These are phyloP conservation scores for Auricularia sp. DNA, from an alignment of 768 basidiomycete species.

Conservation along the genomic window DNA sequence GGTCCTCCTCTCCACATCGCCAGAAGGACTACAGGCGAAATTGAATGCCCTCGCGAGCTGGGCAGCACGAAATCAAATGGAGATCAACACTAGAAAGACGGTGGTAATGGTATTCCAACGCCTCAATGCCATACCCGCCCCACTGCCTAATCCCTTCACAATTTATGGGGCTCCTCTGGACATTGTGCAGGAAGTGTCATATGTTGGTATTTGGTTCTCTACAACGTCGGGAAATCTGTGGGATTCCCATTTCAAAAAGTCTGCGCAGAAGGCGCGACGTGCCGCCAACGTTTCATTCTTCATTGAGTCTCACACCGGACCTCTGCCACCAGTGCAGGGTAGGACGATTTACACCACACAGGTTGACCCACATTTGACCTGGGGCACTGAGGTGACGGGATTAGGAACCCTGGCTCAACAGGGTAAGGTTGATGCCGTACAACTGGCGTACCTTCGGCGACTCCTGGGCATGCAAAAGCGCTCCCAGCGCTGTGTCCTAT, in stretches of 20 bases:
- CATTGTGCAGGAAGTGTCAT: background rate
- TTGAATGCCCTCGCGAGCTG: too few species aligned
- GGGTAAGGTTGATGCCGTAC: background rate
- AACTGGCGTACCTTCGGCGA: background rate
- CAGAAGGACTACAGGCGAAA: slow-evolving; percentile 13
- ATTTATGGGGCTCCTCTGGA: background rate
- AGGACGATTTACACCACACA: background rate
- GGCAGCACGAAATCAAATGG: background rate
- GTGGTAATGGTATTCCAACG: background rate
- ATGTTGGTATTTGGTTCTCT: background rate
- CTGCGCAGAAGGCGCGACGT: background rate
- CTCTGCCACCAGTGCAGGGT: background rate
- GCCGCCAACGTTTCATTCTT: background rate
- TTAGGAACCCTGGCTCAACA: background rate
- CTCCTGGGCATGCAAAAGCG: background rate
- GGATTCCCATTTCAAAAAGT: background rate
- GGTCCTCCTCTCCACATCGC: slow-evolving; percentile 6
- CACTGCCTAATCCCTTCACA: background rate
- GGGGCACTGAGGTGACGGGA: background rate
- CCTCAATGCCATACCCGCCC: background rate
- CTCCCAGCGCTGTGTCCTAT: background rate
- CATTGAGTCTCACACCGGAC: background rate
- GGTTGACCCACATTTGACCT: background rate
- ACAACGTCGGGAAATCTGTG: background rate
- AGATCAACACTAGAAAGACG: background rate